Percentiles rank a stretch among this genome's conserved stretches.
Conservation (phyloP, 2,329 filamentous ascomycete species). For the Akanthomyces uredinophilus region DNA sequence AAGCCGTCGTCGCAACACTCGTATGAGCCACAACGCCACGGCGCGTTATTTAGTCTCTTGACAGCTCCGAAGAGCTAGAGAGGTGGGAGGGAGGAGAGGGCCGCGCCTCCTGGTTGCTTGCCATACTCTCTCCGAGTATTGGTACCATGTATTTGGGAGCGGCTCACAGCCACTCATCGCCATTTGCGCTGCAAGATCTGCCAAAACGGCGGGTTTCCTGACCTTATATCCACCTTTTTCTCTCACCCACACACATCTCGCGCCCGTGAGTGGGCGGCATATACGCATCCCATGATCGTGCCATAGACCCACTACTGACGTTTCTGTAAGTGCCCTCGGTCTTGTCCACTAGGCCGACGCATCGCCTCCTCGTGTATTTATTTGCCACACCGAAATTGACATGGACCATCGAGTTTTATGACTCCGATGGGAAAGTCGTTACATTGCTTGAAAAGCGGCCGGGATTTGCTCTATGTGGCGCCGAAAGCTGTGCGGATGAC, state of each 20-base stretch:
- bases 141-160: not conserved
- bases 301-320: conserved; percentile 4
- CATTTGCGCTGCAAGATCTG: conserved; percentile 1
- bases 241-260: not conserved
- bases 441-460: no score
- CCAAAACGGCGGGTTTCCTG: not conserved
- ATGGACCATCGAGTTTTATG: not conserved
- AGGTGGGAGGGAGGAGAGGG: conserved; percentile 1
- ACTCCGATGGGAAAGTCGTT: not conserved
- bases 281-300: conserved; percentile 7
- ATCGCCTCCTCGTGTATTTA: not conserved
- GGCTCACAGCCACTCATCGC: conserved; percentile 8
- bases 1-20: not conserved
- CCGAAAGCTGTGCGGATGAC: not conserved
- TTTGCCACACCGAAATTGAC: not conserved
- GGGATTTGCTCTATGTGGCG: not conserved
- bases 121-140: not conserved
- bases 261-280: not conserved
- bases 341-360: not conserved
- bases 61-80: not conserved
- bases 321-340: conserved; percentile 3
- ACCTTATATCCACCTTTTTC: not conserved
- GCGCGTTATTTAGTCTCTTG: not conserved
- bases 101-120: not conserved
- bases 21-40: conserved; percentile 9